A percentile compares a stretch with the other conserved stretches of the same genome.
Evolutionary conservation across 345 rosid species (phyloP).

Genomic region (Bruguiera gymnorhiza): DNA sequence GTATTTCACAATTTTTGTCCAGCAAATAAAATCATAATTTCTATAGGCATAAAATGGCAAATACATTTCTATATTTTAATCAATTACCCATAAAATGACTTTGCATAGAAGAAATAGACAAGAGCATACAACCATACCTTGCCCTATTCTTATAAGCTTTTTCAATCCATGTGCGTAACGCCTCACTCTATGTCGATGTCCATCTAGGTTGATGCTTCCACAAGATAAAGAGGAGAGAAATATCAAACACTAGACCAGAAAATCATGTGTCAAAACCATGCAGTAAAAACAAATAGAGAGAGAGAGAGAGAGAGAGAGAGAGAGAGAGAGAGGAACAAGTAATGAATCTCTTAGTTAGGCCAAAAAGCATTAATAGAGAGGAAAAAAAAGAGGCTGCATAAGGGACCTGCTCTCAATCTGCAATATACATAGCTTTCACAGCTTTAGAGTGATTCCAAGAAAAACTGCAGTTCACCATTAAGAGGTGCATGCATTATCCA

Average conservation of each 20-base stretch:
- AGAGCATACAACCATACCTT: conserved; percentile 51
- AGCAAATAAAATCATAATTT: too few relatives aligned
- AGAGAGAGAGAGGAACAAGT: background rate
- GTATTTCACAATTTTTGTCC: too few relatives aligned
- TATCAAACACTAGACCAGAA: conserved; percentile 6
- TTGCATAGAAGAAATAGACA: background rate
- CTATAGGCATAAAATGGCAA: too few relatives aligned
- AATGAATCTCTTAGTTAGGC: background rate
- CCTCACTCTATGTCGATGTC: conserved; percentile 87
- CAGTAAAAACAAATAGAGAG: background rate
- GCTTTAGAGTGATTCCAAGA: background rate
- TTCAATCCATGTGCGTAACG: conserved; percentile 75
- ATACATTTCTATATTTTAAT: too few relatives aligned
- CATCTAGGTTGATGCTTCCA: conserved; percentile 74
- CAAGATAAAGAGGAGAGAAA: conserved; percentile 16
- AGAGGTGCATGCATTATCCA: background rate
- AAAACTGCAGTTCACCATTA: background rate
- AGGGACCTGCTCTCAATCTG: background rate
- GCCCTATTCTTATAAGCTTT: conserved; percentile 83
- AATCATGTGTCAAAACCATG: background rate
- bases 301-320: background rate
- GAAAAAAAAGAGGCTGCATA: background rate
- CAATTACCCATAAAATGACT: background rate
- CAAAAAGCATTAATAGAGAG: background rate
- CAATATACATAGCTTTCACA: too few relatives aligned